Evolutionary conservation across 768 basidiomycete species (phyloP).

Genomic region (Pleurotus citrinopileatus): DNA sequence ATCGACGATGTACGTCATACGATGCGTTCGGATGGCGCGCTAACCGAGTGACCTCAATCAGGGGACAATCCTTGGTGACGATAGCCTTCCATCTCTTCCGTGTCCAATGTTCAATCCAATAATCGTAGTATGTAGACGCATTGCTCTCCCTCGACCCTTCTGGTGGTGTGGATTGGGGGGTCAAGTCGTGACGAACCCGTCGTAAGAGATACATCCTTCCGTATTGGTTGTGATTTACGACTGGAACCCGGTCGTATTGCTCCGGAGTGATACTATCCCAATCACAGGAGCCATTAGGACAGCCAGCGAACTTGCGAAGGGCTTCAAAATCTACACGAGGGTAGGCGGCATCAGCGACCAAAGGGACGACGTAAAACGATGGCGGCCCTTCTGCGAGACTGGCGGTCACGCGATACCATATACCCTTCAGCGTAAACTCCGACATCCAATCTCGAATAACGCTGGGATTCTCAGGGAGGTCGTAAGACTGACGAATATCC

Average conservation of each 20-base stretch:
- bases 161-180: slow-evolving; percentile 57
- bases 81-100: slow-evolving; percentile 38
- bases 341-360: slow-evolving; percentile 35
- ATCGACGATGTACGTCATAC: slow-evolving; percentile 27
- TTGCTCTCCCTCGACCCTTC: slow-evolving; percentile 46
- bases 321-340: slow-evolving; percentile 54
- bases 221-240: slow-evolving; percentile 51
- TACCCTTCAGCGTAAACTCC: slow-evolving; percentile 59
- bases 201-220: slow-evolving; percentile 58
- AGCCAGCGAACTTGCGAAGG: slow-evolving; percentile 46
- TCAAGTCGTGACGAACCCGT: slow-evolving; percentile 60
- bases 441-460: slow-evolving; percentile 55
- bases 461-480: slow-evolving; percentile 11
- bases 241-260: slow-evolving; percentile 47
- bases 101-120: slow-evolving; percentile 54
- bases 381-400: slow-evolving; percentile 49
- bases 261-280: slow-evolving; percentile 53
- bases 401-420: slow-evolving; percentile 62
- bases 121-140: slow-evolving; percentile 56
- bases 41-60: slow-evolving; percentile 54
- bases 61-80: slow-evolving; percentile 55
- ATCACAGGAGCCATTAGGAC: slow-evolving; percentile 49
- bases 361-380: slow-evolving; percentile 65
- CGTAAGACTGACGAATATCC: slow-evolving; percentile 36
- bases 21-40: slow-evolving; percentile 37